phyloP scores from a whole-genome alignment of 2,329 filamentous ascomycete genomes.

The Fusarium verrucosum region DNA sequence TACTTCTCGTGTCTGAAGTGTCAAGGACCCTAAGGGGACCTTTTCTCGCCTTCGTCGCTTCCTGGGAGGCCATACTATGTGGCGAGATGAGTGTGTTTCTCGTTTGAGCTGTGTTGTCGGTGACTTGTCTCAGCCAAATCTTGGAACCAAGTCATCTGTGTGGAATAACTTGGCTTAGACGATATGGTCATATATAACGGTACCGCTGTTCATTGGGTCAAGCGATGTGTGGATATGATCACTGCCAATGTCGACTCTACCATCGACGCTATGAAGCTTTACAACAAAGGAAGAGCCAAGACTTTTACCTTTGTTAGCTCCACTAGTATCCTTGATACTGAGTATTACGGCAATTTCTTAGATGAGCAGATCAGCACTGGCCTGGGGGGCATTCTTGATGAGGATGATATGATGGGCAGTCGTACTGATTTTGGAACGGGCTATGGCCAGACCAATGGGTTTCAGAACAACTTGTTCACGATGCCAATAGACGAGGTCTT shows the following conservation, averaged over 20 bases:
- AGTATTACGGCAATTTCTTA: conserved; percentile 81
- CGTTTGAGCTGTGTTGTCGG: no score
- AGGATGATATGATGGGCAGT: conserved; percentile 82
- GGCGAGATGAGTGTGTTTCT: no score
- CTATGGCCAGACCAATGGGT: conserved; percentile 95
- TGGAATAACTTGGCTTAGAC: conserved; percentile 62
- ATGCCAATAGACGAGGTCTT: conserved; percentile 79
- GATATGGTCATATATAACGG: conserved; percentile 87
- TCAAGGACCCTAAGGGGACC: no score
- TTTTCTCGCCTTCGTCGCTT: no score
- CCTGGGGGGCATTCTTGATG: conserved; percentile 56
- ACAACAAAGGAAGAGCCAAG: conserved; percentile 80
- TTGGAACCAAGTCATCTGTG: no score
- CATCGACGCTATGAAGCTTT: conserved; percentile 78
- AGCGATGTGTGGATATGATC: conserved; percentile 76
- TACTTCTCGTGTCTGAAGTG: no score
- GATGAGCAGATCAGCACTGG: conserved; percentile 60
- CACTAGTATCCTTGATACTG: conserved; percentile 79
- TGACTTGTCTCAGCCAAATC: no score
- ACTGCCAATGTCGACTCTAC: conserved; percentile 76
- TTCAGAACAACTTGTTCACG: conserved; percentile 73
- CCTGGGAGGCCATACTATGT: no score
- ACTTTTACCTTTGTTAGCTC: conserved; percentile 81
- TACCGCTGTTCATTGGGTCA: conserved; percentile 83
- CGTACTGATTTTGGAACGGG: conserved; percentile 81